Evolutionary conservation across 1,139 yeast species (phyloP), one percentile per base, ranked within the genome.

Genomic region (Pichia sp.): DNA sequence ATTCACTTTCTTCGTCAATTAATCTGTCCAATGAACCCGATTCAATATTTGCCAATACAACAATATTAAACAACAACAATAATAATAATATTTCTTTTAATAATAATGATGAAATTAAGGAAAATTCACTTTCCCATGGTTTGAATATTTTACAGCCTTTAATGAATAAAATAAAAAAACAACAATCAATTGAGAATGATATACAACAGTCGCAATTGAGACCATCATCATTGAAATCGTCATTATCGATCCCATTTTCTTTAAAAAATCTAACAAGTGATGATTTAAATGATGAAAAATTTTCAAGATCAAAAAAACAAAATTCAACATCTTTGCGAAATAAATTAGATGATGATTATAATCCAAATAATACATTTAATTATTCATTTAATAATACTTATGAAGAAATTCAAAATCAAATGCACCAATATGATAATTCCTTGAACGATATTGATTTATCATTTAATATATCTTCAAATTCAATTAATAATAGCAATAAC

Each of bases 371-470:
- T 38, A 53, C 59, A 2, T 60, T 55, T 45, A 60, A 60, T 37
- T 60, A 58, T 42, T 58, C 63, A 0, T 40, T 58, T 39, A 58
- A 55, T 37, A 59, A 59, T 41, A 60, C 64, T 2, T 50, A 59
- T n/a, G 63, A 57, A 44, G 63, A 60, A 43, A 59, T 60, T 24
- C 62, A 59, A 37, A 51, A 57, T 43, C 64, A 60, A 49, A 39
- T 60, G 49, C 53, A 49, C 30, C 44, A 45, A 3, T 56, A 53
- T 34, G 53, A 49, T 7, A 32, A 10, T 6, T n/a, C n/a, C n/a
- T n/a, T n/a, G n/a, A n/a, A n/a, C n/a, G n/a, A n/a, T n/a, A n/a
- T n/a, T n/a, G n/a, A n/a, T n/a, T n/a, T n/a, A n/a, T n/a, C n/a
- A n/a, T n/a, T n/a, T n/a, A n/a, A n/a, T n/a, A n/a, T n/a, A n/a